phyloP scores from a whole-genome alignment of 23 red algal genomes.

The Chondrus crispus region DNA sequence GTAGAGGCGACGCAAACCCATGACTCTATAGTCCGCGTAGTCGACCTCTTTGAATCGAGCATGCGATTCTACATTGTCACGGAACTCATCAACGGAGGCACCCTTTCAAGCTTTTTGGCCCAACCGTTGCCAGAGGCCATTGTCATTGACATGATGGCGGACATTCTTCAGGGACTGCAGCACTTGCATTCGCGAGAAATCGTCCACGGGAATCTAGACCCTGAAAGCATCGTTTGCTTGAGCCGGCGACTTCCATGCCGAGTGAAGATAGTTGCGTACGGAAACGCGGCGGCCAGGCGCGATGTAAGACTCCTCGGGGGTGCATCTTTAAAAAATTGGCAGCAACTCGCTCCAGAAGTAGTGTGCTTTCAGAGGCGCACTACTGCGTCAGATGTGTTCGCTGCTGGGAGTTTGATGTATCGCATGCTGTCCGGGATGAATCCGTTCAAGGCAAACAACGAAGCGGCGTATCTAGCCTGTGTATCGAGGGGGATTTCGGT shows the following conservation, averaged over 20 bases:
- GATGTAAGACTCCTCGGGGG: neutral
- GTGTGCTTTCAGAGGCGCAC: constrained; percentile 2
- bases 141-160: neutral
- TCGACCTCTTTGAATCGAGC: neutral
- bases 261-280: neutral
- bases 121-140: neutral
- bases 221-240: neutral
- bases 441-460: neutral
- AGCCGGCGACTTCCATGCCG: neutral
- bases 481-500: neutral
- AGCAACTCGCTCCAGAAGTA: constrained; percentile 13
- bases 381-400: neutral
- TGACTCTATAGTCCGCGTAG: neutral
- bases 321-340: too few species aligned
- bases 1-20: neutral
- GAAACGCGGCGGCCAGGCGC: neutral
- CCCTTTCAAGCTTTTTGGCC: neutral
- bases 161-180: neutral
- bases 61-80: neutral
- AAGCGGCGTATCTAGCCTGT: neutral
- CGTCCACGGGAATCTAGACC: neutral
- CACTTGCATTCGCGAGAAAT: constrained; percentile 1
- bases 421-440: neutral
- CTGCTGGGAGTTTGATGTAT: neutral
- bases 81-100: neutral